Evolutionary conservation across 2,329 filamentous ascomycete genomes (phyloP), one percentile per base, ranked within the genome.

Genomic region (Aspergillus amoenus): DNA sequence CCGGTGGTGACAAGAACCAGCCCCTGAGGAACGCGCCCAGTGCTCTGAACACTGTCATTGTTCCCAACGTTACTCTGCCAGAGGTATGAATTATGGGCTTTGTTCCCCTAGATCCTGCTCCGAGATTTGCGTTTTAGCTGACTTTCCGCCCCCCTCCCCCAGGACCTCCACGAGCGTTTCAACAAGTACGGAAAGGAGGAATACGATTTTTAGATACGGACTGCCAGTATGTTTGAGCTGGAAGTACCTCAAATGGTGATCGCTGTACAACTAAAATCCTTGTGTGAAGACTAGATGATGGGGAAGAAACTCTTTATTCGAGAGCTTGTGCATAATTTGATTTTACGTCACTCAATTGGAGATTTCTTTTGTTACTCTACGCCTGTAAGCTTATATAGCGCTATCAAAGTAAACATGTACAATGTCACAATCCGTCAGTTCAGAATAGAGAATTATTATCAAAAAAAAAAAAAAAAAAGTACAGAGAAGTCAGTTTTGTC

Each of bases 151-250:
- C 57, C 45, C 30, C 42, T 13, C 27, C 3, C 27, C 4, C 69
- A 95, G 91, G 84, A 88, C 70, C 86, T 97, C 64, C 94, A 99
- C 81, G 94, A 99, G 69, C 89, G 89, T 81, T 97, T 89, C 87
- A 99, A 99, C 90, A 99, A 99, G 84, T 97, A 91, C 87, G 94
- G 94, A 78, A 97, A 97, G 87, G 94, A 97, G 67, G 93, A 91
- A 68, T 97, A 70, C 64, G 73, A 75, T 64, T 75, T 73, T 65
- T 75, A 70, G 59, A 66, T 59, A 53, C 56, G 58, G 58, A 56
- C 43, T 59, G 48, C 59, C 55, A 45, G 43, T 41, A 37, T 61
- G 57, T 58, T 62, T 55, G 56, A 59, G 37, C 56, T 58, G 50
- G 56, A 52, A 44, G 30, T 47, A 24, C 34, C 41, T 56, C 58